A percentile compares a stretch with the other conserved stretches of the same genome.
phyloP scores from a whole-genome alignment of 1,139 yeast species.

The Kodamaea fungicola region DNA sequence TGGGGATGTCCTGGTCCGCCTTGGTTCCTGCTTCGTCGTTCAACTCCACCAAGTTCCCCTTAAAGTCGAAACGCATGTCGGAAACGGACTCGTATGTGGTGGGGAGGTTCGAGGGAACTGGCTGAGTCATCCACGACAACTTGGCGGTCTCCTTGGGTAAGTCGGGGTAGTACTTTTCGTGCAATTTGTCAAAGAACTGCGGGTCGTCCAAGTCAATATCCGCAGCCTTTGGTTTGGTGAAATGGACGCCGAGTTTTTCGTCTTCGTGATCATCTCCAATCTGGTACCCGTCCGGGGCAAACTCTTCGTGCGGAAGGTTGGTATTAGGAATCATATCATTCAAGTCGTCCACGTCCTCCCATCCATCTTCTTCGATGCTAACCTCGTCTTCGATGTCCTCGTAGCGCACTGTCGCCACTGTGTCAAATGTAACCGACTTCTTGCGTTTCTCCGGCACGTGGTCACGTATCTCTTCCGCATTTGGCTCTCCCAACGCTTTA shows the following conservation, averaged over 20 bases:
- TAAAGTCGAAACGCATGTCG: slow-evolving; percentile 82
- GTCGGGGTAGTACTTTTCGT: slow-evolving; percentile 84
- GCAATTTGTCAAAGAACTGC: slow-evolving; percentile 71
- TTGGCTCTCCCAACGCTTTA: slow-evolving; percentile 30
- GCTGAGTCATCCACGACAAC: slow-evolving; percentile 85
- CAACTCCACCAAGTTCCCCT: slow-evolving; percentile 65
- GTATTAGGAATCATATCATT: slow-evolving; percentile 25
- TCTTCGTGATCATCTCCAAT: slow-evolving; percentile 30
- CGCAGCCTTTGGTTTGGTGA: slow-evolving; percentile 48
- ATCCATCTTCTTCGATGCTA: slow-evolving; percentile 33
- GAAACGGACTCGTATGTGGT: slow-evolving; percentile 59
- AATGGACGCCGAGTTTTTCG: slow-evolving; percentile 48
- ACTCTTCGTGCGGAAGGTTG: slow-evolving; percentile 17
- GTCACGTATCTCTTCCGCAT: slow-evolving; percentile 6
- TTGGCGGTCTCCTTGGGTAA: slow-evolving; percentile 79
- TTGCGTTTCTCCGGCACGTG: slow-evolving; percentile 12
- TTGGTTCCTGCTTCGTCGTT: slow-evolving; percentile 39
- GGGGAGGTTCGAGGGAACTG: slow-evolving; percentile 44
- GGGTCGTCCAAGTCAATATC: slow-evolving; percentile 66
- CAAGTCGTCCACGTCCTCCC: slow-evolving; percentile 40
- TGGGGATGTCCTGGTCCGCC: slow-evolving; percentile 38
- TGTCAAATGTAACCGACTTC: slow-evolving; percentile 38
- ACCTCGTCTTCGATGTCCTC: slow-evolving; percentile 29
- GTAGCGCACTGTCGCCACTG: slow-evolving; percentile 39
- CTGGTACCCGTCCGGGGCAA: slow-evolving; percentile 47